Conservation (phyloP, 495 filamentous ascomycete genomes). For the Talaromyces stipitatus region DNA sequence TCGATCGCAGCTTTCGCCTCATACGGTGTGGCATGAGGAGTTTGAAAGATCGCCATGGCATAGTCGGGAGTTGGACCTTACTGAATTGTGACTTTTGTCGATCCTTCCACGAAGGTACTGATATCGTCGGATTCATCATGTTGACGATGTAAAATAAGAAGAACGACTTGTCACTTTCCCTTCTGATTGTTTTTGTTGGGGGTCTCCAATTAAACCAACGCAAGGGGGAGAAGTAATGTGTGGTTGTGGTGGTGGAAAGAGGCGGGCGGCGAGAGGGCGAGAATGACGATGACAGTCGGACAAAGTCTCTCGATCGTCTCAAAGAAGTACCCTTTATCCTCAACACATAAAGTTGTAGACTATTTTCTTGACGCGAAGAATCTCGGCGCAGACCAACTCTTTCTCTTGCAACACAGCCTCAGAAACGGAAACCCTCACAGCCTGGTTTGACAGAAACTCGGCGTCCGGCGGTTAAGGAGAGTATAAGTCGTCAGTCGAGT, state of each 20-base stretch:
- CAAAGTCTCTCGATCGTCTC: neutral
- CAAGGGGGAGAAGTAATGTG: neutral
- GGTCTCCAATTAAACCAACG: neutral
- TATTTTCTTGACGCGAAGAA: neutral
- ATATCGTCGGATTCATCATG: conserved; percentile 8
- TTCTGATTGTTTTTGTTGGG: neutral
- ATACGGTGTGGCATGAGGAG: conserved; percentile 59
- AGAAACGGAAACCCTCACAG: neutral
- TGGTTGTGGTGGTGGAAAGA: neutral
- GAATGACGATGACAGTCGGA: neutral
- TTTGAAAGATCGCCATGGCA: conserved; percentile 43
- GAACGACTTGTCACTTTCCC: neutral
- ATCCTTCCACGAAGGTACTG: conserved; percentile 44
- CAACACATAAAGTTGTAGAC: neutral
- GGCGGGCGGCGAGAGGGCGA: neutral
- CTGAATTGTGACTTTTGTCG: conserved; percentile 40
- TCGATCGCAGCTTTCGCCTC: conserved; percentile 65
- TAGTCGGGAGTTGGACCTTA: conserved; percentile 39
- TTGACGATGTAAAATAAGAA: neutral
- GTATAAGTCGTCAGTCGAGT: neutral
- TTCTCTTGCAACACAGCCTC: neutral
- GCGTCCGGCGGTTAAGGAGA: neutral
- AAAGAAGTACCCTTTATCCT: too few species aligned
- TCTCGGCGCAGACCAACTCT: neutral
- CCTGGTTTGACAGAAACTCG: conserved; percentile 1